Percentiles rank a stretch among this genome's conserved stretches.
Evolutionary conservation across 805 yeast genomes (phyloP).

Genomic region (Spencermartinsiella europaea): DNA sequence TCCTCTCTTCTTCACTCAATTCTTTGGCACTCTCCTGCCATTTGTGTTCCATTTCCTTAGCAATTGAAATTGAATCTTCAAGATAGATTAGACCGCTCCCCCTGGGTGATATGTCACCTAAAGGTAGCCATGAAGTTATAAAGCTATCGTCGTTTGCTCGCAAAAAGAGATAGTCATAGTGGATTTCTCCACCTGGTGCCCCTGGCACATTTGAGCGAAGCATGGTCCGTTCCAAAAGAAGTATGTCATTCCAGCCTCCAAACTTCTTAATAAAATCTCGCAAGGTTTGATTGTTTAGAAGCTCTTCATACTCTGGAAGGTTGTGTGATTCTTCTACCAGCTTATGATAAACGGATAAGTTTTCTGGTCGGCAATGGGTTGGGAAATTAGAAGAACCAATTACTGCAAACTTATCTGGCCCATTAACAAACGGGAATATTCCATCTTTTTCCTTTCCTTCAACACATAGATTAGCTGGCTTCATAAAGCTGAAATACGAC

Average conservation of each 20-base stretch:
- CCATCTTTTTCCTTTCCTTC: conserved; percentile 4
- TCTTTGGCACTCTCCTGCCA: conserved; percentile 4
- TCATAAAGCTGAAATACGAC: not conserved
- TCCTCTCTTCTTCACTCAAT: conserved; percentile 4
- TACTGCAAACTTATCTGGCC: conserved; percentile 1
- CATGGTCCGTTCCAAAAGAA: conserved; percentile 4
- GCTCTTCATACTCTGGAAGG: conserved; percentile 2
- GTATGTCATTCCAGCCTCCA: conserved; percentile 1
- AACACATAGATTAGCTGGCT: not conserved
- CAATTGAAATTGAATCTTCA: conserved; percentile 6
- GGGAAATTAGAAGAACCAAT: no score
- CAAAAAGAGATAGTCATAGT: conserved; percentile 2
- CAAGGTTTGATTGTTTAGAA: not conserved
- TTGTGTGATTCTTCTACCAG: not conserved
- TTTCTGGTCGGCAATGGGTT: no score
- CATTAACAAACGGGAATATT: not conserved
- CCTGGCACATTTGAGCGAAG: conserved; percentile 6
- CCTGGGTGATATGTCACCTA: conserved; percentile 5
- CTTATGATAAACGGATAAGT: not conserved
- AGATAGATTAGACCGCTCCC: conserved; percentile 8
- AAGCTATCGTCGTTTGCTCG: conserved; percentile 1
- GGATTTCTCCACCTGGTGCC: not conserved
- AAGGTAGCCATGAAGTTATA: conserved; percentile 6
- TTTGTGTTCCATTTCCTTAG: conserved; percentile 8
- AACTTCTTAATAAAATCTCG: conserved; percentile 1